These are phyloP conservation scores for Kregervanrija fluxuum DNA, from an alignment of 805 yeast genomes.

Conservation along the genomic window DNA sequence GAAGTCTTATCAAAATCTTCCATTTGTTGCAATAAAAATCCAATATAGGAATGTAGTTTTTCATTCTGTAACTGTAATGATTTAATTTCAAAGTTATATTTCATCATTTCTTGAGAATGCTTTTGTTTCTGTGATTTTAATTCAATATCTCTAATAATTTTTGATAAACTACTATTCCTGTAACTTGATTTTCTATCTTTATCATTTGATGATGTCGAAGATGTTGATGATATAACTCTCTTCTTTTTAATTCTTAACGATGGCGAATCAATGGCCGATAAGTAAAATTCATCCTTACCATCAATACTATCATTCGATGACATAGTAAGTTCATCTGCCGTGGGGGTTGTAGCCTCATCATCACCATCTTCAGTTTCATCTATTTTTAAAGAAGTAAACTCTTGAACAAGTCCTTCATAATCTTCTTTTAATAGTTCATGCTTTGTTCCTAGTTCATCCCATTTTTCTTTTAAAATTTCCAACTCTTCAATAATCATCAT, in stretches of 20 bases:
- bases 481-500: slow-evolving; percentile 47
- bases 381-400: slow-evolving; percentile 8
- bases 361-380: slow-evolving; percentile 1
- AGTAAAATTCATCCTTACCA: background rate
- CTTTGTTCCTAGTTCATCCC: slow-evolving; percentile 20
- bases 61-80: slow-evolving; percentile 50
- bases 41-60: slow-evolving; percentile 48
- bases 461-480: slow-evolving; percentile 38
- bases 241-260: slow-evolving; percentile 4
- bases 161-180: slow-evolving; percentile 20
- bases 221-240: slow-evolving; percentile 4
- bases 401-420: slow-evolving; percentile 23
- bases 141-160: slow-evolving; percentile 20
- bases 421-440: slow-evolving; percentile 23
- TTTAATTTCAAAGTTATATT: slow-evolving; percentile 45
- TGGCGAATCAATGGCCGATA: too few species aligned
- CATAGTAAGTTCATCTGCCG: background rate
- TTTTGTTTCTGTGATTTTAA: slow-evolving; percentile 17
- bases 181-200: slow-evolving; percentile 13
- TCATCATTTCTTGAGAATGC: slow-evolving; percentile 41
- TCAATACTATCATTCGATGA: background rate
- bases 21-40: slow-evolving; percentile 45
- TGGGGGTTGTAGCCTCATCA: background rate
- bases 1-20: slow-evolving; percentile 1
- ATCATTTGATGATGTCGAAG: background rate